Evolutionary conservation across 768 basidiomycete genomes (phyloP), one percentile per base, ranked within the genome.

Genomic region (Boletus patriciae): DNA sequence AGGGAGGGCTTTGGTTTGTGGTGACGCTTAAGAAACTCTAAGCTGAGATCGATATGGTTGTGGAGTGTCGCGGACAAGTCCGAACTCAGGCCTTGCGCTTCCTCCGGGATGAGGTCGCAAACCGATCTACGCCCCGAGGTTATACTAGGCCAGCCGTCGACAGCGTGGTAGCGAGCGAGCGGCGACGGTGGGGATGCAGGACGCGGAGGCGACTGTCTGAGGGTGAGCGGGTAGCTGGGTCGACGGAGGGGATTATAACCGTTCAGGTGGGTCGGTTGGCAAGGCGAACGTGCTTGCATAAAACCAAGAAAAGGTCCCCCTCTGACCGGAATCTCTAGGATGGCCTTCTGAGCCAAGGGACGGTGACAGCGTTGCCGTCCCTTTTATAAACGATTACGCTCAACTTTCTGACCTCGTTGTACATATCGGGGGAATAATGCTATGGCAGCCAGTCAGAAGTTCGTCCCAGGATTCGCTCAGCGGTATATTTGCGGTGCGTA

Each of bases 21-120:
- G 76, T 85, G 85, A 75, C 86, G 84, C 76, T 84, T 79, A 72
- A 78, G 78, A 66, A 74, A 73, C 61, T 80, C 77, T 46, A 63
- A 52, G 60, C 66, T 69, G 63, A 70, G 63, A 72, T 72, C 72
- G 62, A 73, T 72, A 60, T 57, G 66, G 16, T 56, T 61, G 51
- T 71, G 71, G 58, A 64, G 61, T 21, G 72, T 55, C 42, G 65
- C 70, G 72, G 70, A 50, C 72, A 73, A 69, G 61, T 70, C 71
- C 72, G 71, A 73, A 52, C 47, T 58, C 18, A 60, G 47, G 25
- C 62, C 62, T 19, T 63, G 61, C 0, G 42, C 49, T 48, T 72
- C 70, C 46, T 71, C 70, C 13, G 70, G 70, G 59, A 72, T 72
- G 50, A 52, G 68, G 48, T 73, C 71, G 53, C 68, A 70, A 29